Evolutionary conservation across 352 stramenopile genomes (phyloP).

Genomic region (Globisporangium canariense): DNA sequence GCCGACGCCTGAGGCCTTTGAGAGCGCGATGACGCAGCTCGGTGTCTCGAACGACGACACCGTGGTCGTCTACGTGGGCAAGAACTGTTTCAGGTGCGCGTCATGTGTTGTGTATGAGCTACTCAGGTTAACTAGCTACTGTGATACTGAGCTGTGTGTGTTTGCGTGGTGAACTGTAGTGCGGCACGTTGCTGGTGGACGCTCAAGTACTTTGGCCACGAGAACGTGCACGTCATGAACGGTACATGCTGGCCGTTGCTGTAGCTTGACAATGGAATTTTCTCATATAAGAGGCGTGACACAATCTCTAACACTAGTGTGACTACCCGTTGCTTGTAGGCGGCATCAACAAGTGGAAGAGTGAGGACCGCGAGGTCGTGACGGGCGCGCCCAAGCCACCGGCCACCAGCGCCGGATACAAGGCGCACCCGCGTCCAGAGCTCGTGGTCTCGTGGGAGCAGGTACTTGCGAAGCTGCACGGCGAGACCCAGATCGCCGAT

Average conservation of each 20-base stretch:
- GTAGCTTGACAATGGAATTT: neutral
- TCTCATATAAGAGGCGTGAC: too few species aligned
- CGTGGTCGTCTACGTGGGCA: constrained; percentile 79
- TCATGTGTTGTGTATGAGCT: neutral
- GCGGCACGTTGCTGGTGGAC: constrained; percentile 84
- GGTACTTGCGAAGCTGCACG: constrained; percentile 53
- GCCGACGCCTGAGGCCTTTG: constrained; percentile 60
- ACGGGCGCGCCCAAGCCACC: constrained; percentile 28
- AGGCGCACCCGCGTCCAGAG: constrained; percentile 39
- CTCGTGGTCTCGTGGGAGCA: constrained; percentile 59
- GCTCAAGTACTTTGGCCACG: constrained; percentile 88
- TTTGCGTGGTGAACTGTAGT: constrained; percentile 25
- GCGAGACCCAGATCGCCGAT: constrained; percentile 87
- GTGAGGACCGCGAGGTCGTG: constrained; percentile 41
- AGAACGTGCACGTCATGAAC: constrained; percentile 86
- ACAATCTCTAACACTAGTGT: too few species aligned
- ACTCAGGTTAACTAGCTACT: too few species aligned
- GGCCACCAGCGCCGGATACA: constrained; percentile 34
- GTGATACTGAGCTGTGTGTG: neutral
- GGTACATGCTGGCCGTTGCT: constrained; percentile 25
- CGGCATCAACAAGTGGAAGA: constrained; percentile 70
- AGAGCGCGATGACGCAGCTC: constrained; percentile 55
- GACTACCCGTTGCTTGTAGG: constrained; percentile 20
- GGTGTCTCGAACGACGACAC: constrained; percentile 68
- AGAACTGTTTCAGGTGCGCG: constrained; percentile 75